Evolutionary conservation across 768 basidiomycete species (phyloP).

Genomic region (Paxillus rubicundulus): DNA sequence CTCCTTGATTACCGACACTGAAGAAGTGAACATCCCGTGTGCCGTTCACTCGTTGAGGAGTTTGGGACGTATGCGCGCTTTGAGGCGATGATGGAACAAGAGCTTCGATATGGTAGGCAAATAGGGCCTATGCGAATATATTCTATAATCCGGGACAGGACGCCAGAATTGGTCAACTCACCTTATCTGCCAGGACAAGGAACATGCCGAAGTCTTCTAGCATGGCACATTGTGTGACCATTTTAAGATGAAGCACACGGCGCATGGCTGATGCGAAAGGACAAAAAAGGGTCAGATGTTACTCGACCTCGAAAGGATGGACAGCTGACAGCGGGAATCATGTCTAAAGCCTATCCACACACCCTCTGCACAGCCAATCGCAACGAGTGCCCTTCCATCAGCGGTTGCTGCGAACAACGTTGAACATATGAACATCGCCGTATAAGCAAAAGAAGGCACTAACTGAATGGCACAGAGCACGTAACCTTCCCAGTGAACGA

Average conservation of each 20-base stretch:
- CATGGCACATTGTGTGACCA: slow-evolving; percentile 95
- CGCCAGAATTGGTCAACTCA: slow-evolving; percentile 17
- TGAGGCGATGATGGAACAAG: slow-evolving; percentile 85
- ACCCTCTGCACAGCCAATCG: slow-evolving; percentile 93
- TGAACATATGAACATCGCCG: slow-evolving; percentile 3
- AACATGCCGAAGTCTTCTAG: slow-evolving; percentile 96
- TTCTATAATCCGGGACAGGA: background rate
- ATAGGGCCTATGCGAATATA: slow-evolving; percentile 55
- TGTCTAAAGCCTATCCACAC: slow-evolving; percentile 94
- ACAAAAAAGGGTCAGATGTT: slow-evolving; percentile 6
- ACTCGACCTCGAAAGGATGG: background rate
- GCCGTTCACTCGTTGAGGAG: slow-evolving; percentile 87
- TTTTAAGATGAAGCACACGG: slow-evolving; percentile 88
- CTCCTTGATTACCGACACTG: slow-evolving; percentile 83
- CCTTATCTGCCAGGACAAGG: slow-evolving; percentile 92
- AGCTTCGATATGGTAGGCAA: slow-evolving; percentile 95
- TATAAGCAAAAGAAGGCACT: slow-evolving; percentile 13
- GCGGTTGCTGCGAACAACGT: slow-evolving; percentile 55
- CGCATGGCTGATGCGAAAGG: slow-evolving; percentile 63
- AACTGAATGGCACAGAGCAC: slow-evolving; percentile 91
- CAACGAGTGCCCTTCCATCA: slow-evolving; percentile 83
- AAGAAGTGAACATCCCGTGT: slow-evolving; percentile 95
- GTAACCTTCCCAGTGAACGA: slow-evolving; percentile 84
- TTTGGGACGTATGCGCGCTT: slow-evolving; percentile 64
- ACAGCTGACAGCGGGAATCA: slow-evolving; percentile 69